Percentiles rank a stretch among this genome's conserved stretches.
Evolutionary conservation across 345 rosid genomes (phyloP).

Genomic region (Ceriops decandra): DNA sequence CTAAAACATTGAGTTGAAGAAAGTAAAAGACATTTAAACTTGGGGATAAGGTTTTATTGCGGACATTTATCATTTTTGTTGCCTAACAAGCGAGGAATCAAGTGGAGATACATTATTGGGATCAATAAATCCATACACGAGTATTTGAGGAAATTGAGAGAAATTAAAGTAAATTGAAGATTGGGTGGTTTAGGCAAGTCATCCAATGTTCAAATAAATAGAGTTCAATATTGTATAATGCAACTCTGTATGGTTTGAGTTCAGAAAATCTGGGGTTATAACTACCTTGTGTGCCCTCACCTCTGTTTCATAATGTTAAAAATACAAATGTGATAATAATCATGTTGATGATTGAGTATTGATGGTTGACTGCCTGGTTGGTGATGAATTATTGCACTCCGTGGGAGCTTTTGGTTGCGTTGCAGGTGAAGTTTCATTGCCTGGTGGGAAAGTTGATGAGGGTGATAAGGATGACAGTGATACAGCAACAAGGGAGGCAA

Average conservation of each 20-base stretch:
- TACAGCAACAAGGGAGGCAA: conserved; percentile 67
- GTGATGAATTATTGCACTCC: conserved; percentile 6
- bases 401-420: conserved; percentile 27
- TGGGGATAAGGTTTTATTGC: not conserved
- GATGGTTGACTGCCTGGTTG: not conserved
- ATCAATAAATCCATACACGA: too few relatives aligned
- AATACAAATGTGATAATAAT: not conserved
- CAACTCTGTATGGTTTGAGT: not conserved
- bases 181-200: not conserved
- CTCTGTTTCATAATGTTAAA: not conserved
- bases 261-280: not conserved
- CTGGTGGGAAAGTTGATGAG: conserved; percentile 77
- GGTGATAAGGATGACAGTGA: conserved; percentile 60
- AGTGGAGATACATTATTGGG: too few relatives aligned
- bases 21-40: not conserved
- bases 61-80: too few relatives aligned
- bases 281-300: not conserved
- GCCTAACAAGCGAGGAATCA: too few relatives aligned
- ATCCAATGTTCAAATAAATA: not conserved
- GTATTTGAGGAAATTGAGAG: not conserved
- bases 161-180: not conserved
- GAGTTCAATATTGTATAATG: not conserved
- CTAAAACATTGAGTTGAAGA: not conserved
- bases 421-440: conserved; percentile 78
- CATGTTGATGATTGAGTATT: conserved; percentile 1